These are phyloP conservation scores for Paratinospora sagittata DNA, from an alignment of 164 flowering plant genomes.

Conservation along the genomic window DNA sequence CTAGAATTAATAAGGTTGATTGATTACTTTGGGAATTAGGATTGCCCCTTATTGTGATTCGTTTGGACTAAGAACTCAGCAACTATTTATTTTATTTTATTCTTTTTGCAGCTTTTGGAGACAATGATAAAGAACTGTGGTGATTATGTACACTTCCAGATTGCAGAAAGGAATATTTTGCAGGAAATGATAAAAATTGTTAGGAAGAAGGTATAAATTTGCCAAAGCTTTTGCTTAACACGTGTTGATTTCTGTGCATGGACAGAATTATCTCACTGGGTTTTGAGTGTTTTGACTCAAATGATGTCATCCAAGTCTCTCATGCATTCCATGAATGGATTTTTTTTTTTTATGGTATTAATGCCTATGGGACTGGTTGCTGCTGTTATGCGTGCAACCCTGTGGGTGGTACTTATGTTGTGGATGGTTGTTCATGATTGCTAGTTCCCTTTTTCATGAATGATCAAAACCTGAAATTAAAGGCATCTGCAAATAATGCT, in stretches of 20 bases:
- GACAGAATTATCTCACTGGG: neutral
- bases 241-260: neutral
- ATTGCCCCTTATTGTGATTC: constrained; percentile 1
- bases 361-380: no score
- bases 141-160: constrained; percentile 61
- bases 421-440: neutral
- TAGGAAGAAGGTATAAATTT: constrained; percentile 48
- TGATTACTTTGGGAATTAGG: neutral
- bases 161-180: constrained; percentile 54
- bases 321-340: neutral
- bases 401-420: neutral
- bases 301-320: neutral
- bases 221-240: neutral
- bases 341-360: no score
- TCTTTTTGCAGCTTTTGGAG: constrained; percentile 68
- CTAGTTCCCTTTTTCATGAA: neutral
- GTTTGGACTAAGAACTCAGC: neutral
- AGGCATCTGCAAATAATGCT: no score
- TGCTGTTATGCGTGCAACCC: neutral
- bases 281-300: neutral
- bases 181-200: constrained; percentile 80
- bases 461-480: no score
- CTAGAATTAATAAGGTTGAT: no score
- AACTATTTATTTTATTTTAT: neutral
- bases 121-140: constrained; percentile 84